A percentile compares a stretch with the other conserved stretches of the same genome.
These are phyloP conservation scores for Saccharomycopsis schoenii DNA, from an alignment of 805 yeast species.

Conservation along the genomic window DNA sequence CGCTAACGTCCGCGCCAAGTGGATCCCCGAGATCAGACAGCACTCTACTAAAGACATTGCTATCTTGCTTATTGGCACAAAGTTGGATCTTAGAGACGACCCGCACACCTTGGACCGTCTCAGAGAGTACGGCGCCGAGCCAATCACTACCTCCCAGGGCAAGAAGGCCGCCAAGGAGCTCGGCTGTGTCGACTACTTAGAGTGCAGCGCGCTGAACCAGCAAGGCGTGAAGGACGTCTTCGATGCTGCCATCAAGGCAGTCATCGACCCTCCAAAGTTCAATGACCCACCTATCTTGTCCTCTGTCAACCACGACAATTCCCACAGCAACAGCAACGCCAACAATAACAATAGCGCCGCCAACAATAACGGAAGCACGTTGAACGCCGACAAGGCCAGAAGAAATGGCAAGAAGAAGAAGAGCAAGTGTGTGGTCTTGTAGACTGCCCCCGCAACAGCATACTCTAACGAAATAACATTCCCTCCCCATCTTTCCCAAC, in stretches of 20 bases:
- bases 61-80: conserved; percentile 78
- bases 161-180: conserved; percentile 55
- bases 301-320: conserved; percentile 1
- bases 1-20: conserved; percentile 68
- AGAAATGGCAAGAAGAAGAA: conserved; percentile 29
- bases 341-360: not conserved
- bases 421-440: conserved; percentile 40
- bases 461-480: not conserved
- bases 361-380: conserved; percentile 9
- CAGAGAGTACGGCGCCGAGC: conserved; percentile 49
- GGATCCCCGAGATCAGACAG: conserved; percentile 81
- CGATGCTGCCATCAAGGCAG: conserved; percentile 70
- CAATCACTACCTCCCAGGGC: conserved; percentile 57
- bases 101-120: conserved; percentile 59
- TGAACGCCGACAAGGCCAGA: conserved; percentile 17
- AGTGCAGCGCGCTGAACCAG: conserved; percentile 88
- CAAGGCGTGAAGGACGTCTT: conserved; percentile 78
- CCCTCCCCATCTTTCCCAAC: too few relatives aligned
- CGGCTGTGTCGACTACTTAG: conserved; percentile 66
- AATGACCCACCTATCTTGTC: conserved; percentile 15
- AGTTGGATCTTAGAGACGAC: conserved; percentile 76
- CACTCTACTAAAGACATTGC: conserved; percentile 66
- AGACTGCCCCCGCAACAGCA: conserved; percentile 6
- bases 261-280: conserved; percentile 40
- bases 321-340: not conserved